phyloP scores from a whole-genome alignment of 2,329 filamentous ascomycete species.

The Microascus cirrosus region DNA sequence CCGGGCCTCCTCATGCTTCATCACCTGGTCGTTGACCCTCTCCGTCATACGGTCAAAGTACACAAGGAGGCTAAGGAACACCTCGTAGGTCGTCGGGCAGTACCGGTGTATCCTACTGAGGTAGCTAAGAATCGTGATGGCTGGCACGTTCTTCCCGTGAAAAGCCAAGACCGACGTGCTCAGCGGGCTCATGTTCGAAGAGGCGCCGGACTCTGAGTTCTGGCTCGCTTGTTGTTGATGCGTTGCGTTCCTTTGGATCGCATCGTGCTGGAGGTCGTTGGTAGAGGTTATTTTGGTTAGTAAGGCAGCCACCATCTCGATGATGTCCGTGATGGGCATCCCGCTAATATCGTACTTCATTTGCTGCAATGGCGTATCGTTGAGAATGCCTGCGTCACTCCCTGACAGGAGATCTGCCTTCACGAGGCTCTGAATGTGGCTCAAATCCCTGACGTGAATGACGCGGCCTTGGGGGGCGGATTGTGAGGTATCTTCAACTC shows the following conservation, averaged over 20 bases:
- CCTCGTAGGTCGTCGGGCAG: constrained; percentile 95
- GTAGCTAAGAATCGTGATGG: constrained; percentile 94
- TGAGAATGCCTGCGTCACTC: constrained; percentile 33
- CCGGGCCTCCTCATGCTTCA: constrained; percentile 50
- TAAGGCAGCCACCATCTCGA: constrained; percentile 96
- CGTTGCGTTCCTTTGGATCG: constrained; percentile 62
- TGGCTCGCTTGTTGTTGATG: constrained; percentile 44
- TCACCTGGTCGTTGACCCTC: constrained; percentile 72
- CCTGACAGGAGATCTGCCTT: constrained; percentile 59
- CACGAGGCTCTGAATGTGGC: constrained; percentile 83
- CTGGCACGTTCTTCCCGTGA: constrained; percentile 95
- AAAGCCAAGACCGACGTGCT: constrained; percentile 75
- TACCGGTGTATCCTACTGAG: constrained; percentile 96
- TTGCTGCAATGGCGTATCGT: constrained; percentile 39
- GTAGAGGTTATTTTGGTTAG: constrained; percentile 95
- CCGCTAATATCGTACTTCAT: constrained; percentile 87
- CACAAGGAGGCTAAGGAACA: constrained; percentile 87
- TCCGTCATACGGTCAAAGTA: constrained; percentile 99
- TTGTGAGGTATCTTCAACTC: background rate
- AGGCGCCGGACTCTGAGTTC: constrained; percentile 27
- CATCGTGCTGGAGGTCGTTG: constrained; percentile 89
- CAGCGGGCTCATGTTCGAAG: constrained; percentile 51
- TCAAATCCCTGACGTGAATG: constrained; percentile 78
- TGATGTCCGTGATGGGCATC: constrained; percentile 95
- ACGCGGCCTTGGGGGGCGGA: constrained; percentile 26